These are phyloP conservation scores for Naematelia encephala DNA, from an alignment of 768 basidiomycete species.

Conservation along the genomic window DNA sequence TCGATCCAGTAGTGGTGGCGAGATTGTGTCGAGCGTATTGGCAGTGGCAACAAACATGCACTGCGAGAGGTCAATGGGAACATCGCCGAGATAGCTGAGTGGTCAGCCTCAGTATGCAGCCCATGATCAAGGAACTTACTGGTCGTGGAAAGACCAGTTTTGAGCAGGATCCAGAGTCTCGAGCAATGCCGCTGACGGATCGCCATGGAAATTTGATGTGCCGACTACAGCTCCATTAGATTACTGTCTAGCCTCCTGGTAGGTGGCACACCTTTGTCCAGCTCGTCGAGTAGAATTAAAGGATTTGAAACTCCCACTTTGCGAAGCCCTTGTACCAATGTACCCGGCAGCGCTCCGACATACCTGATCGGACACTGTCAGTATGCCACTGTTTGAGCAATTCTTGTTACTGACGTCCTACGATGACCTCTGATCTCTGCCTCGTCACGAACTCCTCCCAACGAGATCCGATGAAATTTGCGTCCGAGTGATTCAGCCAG, in stretches of 20 bases:
- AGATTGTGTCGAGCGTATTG: slow-evolving; percentile 83
- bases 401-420: slow-evolving; percentile 58
- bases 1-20: slow-evolving; percentile 79
- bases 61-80: slow-evolving; percentile 71
- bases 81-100: slow-evolving; percentile 38
- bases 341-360: slow-evolving; percentile 53
- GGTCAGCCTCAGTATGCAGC: neutral
- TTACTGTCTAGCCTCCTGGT: neutral
- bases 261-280: slow-evolving; percentile 65
- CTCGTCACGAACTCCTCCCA: slow-evolving; percentile 91
- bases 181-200: slow-evolving; percentile 82
- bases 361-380: slow-evolving; percentile 53
- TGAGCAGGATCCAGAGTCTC: slow-evolving; percentile 95
- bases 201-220: slow-evolving; percentile 75
- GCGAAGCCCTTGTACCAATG: slow-evolving; percentile 77
- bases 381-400: neutral
- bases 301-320: slow-evolving; percentile 77
- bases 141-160: slow-evolving; percentile 67
- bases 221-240: slow-evolving; percentile 15
- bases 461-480: slow-evolving; percentile 86
- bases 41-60: slow-evolving; percentile 91
- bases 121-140: slow-evolving; percentile 61
- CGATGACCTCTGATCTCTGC: slow-evolving; percentile 74
- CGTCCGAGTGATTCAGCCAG: slow-evolving; percentile 76
- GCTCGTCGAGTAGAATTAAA: slow-evolving; percentile 77